Percentiles rank a stretch among this genome's conserved stretches.
phyloP scores from a whole-genome alignment of 371 early-diverging fungal genomes.

The Coemansia sp. region DNA sequence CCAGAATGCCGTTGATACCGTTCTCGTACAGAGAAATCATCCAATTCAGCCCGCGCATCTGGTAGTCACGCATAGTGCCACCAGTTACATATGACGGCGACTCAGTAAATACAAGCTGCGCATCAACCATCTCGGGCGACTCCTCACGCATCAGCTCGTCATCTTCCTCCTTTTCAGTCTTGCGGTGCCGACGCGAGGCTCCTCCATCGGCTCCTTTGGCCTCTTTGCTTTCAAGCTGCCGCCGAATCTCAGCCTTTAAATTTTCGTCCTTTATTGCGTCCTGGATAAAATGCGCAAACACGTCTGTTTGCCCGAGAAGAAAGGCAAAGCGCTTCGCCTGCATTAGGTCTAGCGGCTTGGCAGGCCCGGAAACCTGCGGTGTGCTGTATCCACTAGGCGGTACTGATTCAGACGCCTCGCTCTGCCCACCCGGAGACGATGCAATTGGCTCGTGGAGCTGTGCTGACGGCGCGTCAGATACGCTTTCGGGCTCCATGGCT shows the following conservation, averaged over 20 bases:
- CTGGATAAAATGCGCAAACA: constrained; percentile 57
- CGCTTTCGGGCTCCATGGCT: not conserved
- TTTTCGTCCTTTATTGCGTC: constrained; percentile 48
- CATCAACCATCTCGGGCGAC: constrained; percentile 58
- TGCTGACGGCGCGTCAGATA: not conserved
- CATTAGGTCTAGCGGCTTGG: constrained; percentile 44
- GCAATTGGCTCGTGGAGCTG: not conserved
- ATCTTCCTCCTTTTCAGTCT: constrained; percentile 96
- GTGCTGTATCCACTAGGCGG: constrained; percentile 49
- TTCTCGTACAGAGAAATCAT: constrained; percentile 95
- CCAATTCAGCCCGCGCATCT: constrained; percentile 99
- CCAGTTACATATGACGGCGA: constrained; percentile 78
- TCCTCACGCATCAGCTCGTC: constrained; percentile 81
- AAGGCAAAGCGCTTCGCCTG: constrained; percentile 76
- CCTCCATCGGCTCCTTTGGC: constrained; percentile 9
- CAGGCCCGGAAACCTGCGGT: constrained; percentile 28
- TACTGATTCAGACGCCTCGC: constrained; percentile 38
- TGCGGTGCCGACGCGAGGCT: constrained; percentile 70
- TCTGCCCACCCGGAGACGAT: constrained; percentile 6
- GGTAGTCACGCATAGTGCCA: constrained; percentile 93
- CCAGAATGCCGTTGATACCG: constrained; percentile 98
- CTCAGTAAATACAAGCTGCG: constrained; percentile 74
- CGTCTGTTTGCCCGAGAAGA: constrained; percentile 85
- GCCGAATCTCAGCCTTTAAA: constrained; percentile 39
- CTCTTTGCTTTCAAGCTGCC: constrained; percentile 31